Percentiles rank a stretch among this genome's conserved stretches.
Conservation (phyloP, 2,329 filamentous ascomycete species). For the Cylindrodendrum hubeiense region DNA sequence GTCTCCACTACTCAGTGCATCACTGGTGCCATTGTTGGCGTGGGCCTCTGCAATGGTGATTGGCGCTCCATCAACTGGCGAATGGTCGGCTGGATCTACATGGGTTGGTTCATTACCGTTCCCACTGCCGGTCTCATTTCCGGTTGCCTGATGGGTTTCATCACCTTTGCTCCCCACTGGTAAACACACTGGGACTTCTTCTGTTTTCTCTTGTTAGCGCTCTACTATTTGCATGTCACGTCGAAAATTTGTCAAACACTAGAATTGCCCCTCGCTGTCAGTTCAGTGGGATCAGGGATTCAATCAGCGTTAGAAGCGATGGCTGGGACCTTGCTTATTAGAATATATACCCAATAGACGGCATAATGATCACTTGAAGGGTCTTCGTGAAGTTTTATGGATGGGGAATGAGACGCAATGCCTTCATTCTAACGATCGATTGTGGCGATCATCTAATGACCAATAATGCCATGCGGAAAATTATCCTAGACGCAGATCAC, state of each 20-base stretch:
- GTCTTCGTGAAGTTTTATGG: too few species aligned
- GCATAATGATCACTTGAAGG: too few species aligned
- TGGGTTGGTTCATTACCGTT: slow-evolving; percentile 72
- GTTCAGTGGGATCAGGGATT: background rate
- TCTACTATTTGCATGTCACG: background rate
- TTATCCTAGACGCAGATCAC: slow-evolving; percentile 12
- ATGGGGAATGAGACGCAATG: too few species aligned
- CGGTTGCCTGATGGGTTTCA: slow-evolving; percentile 71
- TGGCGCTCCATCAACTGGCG: slow-evolving; percentile 73
- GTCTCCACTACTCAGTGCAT: slow-evolving; percentile 76
- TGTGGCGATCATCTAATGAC: too few species aligned
- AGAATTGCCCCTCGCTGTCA: background rate
- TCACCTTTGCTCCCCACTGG: slow-evolving; percentile 71
- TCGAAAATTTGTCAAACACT: background rate
- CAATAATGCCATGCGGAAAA: too few species aligned
- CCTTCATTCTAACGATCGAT: too few species aligned
- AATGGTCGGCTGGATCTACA: slow-evolving; percentile 70
- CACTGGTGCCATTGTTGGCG: slow-evolving; percentile 71
- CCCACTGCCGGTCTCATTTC: slow-evolving; percentile 68
- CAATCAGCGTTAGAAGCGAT: slow-evolving; percentile 1
- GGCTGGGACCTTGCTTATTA: slow-evolving; percentile 17
- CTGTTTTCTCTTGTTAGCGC: background rate
- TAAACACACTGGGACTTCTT: background rate
- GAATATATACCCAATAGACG: slow-evolving; percentile 3
- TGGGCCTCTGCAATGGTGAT: slow-evolving; percentile 71